Conservation (phyloP, 1,284 basidiomycete species). For the Trichosporon sp. region DNA sequence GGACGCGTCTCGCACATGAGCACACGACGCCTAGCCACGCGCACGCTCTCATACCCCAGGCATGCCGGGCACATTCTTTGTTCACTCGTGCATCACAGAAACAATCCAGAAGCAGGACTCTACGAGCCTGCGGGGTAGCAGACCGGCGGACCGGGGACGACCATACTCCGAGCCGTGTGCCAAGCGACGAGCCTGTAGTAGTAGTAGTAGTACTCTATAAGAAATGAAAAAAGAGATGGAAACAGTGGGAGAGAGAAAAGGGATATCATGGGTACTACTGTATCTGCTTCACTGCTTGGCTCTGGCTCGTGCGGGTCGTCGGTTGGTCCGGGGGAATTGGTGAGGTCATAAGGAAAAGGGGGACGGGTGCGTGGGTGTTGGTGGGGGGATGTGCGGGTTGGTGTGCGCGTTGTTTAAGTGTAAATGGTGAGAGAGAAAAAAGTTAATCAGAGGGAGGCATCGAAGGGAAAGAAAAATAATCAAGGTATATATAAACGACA, state of each 20-base stretch:
- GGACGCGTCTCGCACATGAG: no score
- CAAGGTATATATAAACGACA: conserved; percentile 18
- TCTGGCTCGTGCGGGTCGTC: neutral
- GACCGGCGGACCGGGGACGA: neutral
- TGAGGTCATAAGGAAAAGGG: neutral
- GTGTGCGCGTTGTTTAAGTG: conserved; percentile 8
- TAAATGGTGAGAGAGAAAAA: conserved; percentile 15
- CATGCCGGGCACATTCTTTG: neutral
- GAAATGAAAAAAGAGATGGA: neutral
- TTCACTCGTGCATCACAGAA: conserved; percentile 18
- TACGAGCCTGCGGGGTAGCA: neutral
- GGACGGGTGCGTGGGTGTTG: neutral
- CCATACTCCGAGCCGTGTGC: neutral
- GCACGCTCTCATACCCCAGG: neutral
- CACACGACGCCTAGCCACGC: neutral
- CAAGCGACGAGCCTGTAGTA: neutral
- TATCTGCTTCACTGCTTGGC: neutral
- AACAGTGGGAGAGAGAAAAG: neutral
- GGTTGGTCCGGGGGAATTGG: neutral
- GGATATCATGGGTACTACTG: neutral
- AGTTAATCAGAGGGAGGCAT: conserved; percentile 13
- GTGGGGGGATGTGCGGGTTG: conserved; percentile 1
- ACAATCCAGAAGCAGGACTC: conserved; percentile 1
- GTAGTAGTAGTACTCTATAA: neutral
- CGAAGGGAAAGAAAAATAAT: conserved; percentile 20